Conservation (phyloP, 2,329 filamentous ascomycete species). For the Furcasterigmium furcatum region DNA sequence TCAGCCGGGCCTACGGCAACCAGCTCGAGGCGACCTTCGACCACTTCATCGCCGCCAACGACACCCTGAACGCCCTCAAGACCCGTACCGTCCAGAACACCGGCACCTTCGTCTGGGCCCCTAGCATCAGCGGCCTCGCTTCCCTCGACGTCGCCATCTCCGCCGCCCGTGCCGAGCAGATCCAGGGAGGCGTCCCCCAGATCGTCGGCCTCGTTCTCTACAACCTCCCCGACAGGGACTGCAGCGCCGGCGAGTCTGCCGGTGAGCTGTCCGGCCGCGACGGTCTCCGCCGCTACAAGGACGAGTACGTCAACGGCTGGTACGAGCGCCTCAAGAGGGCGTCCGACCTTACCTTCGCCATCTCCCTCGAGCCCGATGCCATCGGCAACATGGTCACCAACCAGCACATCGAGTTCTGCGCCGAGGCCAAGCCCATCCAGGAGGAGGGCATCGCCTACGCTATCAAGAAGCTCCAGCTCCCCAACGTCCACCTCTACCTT, state of each 20-base stretch:
- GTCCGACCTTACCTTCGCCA: constrained; percentile 31
- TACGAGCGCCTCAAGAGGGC: constrained; percentile 25
- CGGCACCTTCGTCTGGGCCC: constrained; percentile 37
- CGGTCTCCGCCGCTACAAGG: constrained; percentile 32
- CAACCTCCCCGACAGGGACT: constrained; percentile 37
- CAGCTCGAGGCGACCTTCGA: constrained; percentile 32
- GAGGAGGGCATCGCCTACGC: constrained; percentile 36
- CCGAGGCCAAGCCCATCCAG: constrained; percentile 28
- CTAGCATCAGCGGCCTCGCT: constrained; percentile 24
- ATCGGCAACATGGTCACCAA: constrained; percentile 37
- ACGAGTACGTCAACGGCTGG: constrained; percentile 30
- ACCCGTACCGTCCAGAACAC: constrained; percentile 27
- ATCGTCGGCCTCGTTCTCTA: constrained; percentile 38
- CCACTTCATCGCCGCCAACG: constrained; percentile 27
- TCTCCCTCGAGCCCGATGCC: constrained; percentile 39
- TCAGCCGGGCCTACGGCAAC: constrained; percentile 32
- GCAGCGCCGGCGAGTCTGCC: constrained; percentile 32
- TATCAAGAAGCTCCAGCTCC: constrained; percentile 30
- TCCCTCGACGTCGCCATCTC: constrained; percentile 31
- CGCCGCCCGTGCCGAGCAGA: constrained; percentile 26
- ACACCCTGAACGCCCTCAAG: constrained; percentile 28
- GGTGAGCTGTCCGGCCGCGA: constrained; percentile 30
- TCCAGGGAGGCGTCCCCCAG: constrained; percentile 24
- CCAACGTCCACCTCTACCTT: constrained; percentile 34
- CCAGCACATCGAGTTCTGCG: constrained; percentile 27